Evolutionary conservation across 257 asterid genomes (phyloP).

Genomic region (Solanum neorickii): DNA sequence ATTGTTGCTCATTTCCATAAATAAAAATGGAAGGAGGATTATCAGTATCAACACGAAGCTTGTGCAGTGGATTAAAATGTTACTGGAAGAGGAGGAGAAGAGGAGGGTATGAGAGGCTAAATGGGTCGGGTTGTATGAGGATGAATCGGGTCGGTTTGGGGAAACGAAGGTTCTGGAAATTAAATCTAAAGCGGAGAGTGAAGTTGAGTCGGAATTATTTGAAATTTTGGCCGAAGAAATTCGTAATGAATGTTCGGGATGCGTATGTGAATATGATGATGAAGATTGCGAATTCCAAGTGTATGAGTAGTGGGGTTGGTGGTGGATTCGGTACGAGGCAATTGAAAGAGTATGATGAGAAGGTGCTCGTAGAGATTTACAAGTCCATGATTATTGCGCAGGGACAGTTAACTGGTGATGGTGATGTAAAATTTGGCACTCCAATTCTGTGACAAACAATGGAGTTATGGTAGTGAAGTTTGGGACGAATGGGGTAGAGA

Average conservation of each 20-base stretch:
- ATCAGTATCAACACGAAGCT: background rate
- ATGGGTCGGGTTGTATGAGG: constrained; percentile 7
- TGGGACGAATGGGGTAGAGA: no score
- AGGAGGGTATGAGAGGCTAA: constrained; percentile 34
- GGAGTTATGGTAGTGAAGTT: background rate
- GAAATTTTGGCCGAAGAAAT: constrained; percentile 52
- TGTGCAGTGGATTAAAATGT: constrained; percentile 26
- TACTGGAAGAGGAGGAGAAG: constrained; percentile 38
- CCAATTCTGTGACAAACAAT: background rate
- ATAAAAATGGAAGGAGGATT: constrained; percentile 22
- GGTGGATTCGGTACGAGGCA: constrained; percentile 11
- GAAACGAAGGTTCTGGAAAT: constrained; percentile 33
- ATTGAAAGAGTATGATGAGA: constrained; percentile 48
- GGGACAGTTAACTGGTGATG: background rate
- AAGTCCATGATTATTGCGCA: constrained; percentile 41
- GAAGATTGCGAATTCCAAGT: constrained; percentile 29
- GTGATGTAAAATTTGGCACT: background rate
- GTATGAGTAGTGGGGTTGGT: constrained; percentile 15
- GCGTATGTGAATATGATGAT: constrained; percentile 54
- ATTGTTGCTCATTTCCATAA: background rate
- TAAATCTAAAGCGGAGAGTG: constrained; percentile 11
- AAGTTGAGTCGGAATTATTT: constrained; percentile 26
- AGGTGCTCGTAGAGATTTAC: constrained; percentile 53
- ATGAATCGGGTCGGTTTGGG: background rate
- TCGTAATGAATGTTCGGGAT: constrained; percentile 36